phyloP scores from a whole-genome alignment of 106 monocot genomes.

The Dendrobium catenatum region DNA sequence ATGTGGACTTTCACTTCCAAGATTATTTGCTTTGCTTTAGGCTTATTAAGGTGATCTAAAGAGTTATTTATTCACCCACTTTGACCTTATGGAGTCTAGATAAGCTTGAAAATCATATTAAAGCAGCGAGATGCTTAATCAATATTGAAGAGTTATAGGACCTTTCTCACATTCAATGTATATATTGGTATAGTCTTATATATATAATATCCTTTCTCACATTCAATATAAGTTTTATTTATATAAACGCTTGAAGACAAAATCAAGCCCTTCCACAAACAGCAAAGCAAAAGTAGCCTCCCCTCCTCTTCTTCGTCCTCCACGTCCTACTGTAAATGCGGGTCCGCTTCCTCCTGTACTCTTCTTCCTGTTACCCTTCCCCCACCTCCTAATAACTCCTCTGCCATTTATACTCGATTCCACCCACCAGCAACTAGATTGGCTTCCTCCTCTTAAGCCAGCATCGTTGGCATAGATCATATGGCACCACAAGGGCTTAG shows the following conservation, averaged over 20 bases:
- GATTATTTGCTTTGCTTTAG: neutral
- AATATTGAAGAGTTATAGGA: neutral
- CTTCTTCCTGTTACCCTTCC: constrained; percentile 14
- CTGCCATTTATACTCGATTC: neutral
- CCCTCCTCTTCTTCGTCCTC: too few relatives aligned
- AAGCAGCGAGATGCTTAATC: neutral
- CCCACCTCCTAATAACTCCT: constrained; percentile 12
- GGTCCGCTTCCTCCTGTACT: constrained; percentile 11
- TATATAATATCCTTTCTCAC: too few relatives aligned
- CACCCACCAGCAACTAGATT: neutral
- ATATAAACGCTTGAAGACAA: too few relatives aligned
- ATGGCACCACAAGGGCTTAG: neutral
- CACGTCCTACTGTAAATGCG: too few relatives aligned
- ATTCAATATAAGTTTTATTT: too few relatives aligned
- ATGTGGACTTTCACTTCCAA: neutral
- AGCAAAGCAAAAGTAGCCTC: too few relatives aligned
- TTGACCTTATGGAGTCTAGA: neutral
- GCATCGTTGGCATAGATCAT: neutral
- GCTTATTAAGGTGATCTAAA: neutral
- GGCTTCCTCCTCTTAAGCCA: neutral
- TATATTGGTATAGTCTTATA: too few relatives aligned
- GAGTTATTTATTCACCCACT: neutral
- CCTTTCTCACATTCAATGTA: neutral
- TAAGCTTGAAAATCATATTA: neutral
- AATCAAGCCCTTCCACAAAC: too few relatives aligned